Base-by-base conservation (phyloP, 2,329 filamentous ascomycete species). In the Fusarium sp. region DNA sequence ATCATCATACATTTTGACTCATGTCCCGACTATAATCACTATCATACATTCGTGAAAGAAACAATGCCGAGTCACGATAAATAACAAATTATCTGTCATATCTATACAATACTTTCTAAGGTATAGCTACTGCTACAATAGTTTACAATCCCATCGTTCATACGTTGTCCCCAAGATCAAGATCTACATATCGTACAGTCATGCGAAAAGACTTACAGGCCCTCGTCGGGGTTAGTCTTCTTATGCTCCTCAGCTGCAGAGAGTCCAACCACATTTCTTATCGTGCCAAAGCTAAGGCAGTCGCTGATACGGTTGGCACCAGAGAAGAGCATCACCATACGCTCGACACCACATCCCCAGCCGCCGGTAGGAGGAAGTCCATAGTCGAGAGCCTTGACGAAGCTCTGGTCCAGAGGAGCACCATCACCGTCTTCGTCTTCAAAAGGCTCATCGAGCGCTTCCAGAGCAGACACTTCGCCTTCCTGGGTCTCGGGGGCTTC, bases 301-400 rank as follows among this genome's bases (percentile, higher is more conserved):
- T 98, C 94, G 39, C 88, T 89, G 75, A 99, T 98, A 72, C 92
- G 88, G 77, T 88, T 88, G 36, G 89, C 85, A 0, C 93, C 94
- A 1, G 91, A 89, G 74, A 98, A 93, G 49, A 98, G 81, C 96
- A 99, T 99, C 38, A 94, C 91, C 53, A 99, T 83, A 54, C 96
- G 85, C 80, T 99, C 96, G 42, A 99, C 84, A 2, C 96, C 96
- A 74, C 94, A 97, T 2, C 96, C 96, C 96, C 96, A 99, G 6
- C 96, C 96, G 0, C 95, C 96, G 0, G 96, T 99, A 1, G 96
- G 94, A n/a, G 96, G 96, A 62, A 99, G 82, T 0, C 94, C 96
- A 81, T 93, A 94, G 78, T 97, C 93, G 51, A 99, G 80, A 6
- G 93, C 93, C 71, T 91, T 88, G 46, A 98, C 82, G 75, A 97